A percentile compares a stretch with the other conserved stretches of the same genome.
These are phyloP conservation scores for Colletotrichum liaoningense DNA, from an alignment of 2,329 filamentous ascomycete species.

Conservation along the genomic window DNA sequence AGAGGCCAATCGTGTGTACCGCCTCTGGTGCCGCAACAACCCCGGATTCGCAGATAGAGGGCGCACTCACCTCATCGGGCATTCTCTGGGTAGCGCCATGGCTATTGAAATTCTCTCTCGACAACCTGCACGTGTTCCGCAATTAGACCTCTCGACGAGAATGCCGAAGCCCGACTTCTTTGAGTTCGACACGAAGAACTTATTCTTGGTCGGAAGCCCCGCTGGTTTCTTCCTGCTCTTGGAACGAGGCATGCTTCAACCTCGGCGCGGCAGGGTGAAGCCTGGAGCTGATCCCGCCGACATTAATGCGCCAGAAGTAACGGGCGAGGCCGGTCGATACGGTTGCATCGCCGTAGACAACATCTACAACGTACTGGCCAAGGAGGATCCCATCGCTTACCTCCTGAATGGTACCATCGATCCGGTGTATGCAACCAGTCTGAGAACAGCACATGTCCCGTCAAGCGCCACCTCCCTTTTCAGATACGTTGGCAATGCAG, in stretches of 20 bases:
- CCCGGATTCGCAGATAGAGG: constrained; percentile 84
- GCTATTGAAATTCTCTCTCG: constrained; percentile 89
- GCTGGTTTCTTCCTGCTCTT: constrained; percentile 93
- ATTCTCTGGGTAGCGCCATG: constrained; percentile 96
- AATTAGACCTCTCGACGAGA: constrained; percentile 53
- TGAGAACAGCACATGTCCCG: constrained; percentile 85
- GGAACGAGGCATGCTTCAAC: constrained; percentile 77
- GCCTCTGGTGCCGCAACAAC: constrained; percentile 94
- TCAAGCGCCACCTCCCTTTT: constrained; percentile 75
- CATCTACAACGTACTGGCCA: constrained; percentile 89
- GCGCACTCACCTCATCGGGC: constrained; percentile 90
- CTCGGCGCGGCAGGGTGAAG: constrained; percentile 81
- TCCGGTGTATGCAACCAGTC: constrained; percentile 77
- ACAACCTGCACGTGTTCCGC: constrained; percentile 80
- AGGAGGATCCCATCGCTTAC: constrained; percentile 84
- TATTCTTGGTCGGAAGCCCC: constrained; percentile 92
- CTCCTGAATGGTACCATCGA: constrained; percentile 93
- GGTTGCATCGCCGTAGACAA: constrained; percentile 96
- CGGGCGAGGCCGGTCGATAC: constrained; percentile 83
- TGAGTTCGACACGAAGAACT: constrained; percentile 90
- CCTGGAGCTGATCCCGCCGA: constrained; percentile 77
- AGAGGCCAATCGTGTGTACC: constrained; percentile 96
- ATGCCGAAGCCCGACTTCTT: constrained; percentile 71
- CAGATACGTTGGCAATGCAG: constrained; percentile 70
- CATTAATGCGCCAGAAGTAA: constrained; percentile 66